Base-by-base conservation (phyloP, 495 filamentous ascomycete genomes). In the Physcia stellaris region DNA sequence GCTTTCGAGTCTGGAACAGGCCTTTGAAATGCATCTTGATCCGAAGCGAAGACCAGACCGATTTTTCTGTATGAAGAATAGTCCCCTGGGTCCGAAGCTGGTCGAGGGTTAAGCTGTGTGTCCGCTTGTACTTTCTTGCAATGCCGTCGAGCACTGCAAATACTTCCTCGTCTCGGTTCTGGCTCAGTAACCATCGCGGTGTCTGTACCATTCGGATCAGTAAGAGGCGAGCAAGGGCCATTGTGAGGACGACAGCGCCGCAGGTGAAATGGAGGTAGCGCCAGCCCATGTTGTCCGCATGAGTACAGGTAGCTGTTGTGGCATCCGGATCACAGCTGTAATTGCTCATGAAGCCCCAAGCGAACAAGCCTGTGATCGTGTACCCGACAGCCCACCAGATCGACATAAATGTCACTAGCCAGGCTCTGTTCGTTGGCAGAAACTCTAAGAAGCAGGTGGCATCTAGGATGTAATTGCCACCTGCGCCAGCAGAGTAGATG, bases 141-240 rank as follows among this genome's bases (percentile, higher is more conserved):
- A 85, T 67, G 6, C 47, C 57, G 22, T 77, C 67, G 7, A 86
- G 60, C 1, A 68, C 75, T 1, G 65, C 53, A 32, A 83, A 70
- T 0, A 76, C 66, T 41, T 78, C 55, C 3, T 60, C 68, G 42
- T 85, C 80, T 28, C 70, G 64, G 6, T 79, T 79, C 35, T 74
- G 61, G 18, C 66, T 65, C 16, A 86, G 50, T 1, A 83, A 70
- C 48, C 77, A 85, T 44, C 83, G 84, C 16, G 81, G 80, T 1
- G 81, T 83, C 42, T 86, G 79, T 15, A 64, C 59, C 3, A 85
- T 60, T 1, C 70, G 66, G 46, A 86, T 70, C 38, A 85, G 61
- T 2, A 72, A 77, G n/a, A 84, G 50, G 16, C 81, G 76, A 2
- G 73, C 54, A 27, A 83, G 53, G 12, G 67, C 74, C 59, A 86